Evolutionary conservation across 2,329 filamentous ascomycete species (phyloP).

Genomic region (Fusarium tricinctum): DNA sequence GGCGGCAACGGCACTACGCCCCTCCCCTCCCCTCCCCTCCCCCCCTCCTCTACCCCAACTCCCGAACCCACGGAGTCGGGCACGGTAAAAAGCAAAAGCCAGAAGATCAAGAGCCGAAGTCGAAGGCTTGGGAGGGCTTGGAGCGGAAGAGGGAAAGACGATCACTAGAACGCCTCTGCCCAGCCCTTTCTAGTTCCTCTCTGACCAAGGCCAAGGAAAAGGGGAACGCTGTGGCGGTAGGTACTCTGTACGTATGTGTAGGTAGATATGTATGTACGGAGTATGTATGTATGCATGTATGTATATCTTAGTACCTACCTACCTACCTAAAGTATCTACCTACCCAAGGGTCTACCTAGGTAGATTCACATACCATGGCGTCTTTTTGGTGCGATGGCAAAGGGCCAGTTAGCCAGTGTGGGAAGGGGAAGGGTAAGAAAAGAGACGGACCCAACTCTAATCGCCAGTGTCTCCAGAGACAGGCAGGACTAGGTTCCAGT

Average conservation of each 20-base stretch:
- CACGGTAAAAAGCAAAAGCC: constrained; percentile 16
- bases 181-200: too few relatives aligned
- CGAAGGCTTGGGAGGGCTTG: not conserved
- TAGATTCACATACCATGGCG: constrained; percentile 18
- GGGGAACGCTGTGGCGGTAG: constrained; percentile 12
- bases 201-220: not conserved
- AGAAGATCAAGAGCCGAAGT: not conserved
- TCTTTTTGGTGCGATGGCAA: constrained; percentile 2
- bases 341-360: not conserved
- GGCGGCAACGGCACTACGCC: constrained; percentile 43
- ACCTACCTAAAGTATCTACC: not conserved
- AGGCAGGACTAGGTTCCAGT: constrained; percentile 30
- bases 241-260: not conserved
- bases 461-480: constrained; percentile 17
- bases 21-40: not conserved
- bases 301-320: too few relatives aligned
- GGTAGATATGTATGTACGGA: not conserved
- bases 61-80: constrained; percentile 41
- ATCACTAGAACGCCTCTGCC: not conserved
- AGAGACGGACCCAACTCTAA: constrained; percentile 46
- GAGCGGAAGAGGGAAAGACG: not conserved
- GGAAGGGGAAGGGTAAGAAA: not conserved
- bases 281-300: too few relatives aligned
- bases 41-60: constrained; percentile 20
- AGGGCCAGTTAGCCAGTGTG: too few relatives aligned